phyloP scores from a whole-genome alignment of 495 filamentous ascomycete species.

The Mytilinidion resinicola region DNA sequence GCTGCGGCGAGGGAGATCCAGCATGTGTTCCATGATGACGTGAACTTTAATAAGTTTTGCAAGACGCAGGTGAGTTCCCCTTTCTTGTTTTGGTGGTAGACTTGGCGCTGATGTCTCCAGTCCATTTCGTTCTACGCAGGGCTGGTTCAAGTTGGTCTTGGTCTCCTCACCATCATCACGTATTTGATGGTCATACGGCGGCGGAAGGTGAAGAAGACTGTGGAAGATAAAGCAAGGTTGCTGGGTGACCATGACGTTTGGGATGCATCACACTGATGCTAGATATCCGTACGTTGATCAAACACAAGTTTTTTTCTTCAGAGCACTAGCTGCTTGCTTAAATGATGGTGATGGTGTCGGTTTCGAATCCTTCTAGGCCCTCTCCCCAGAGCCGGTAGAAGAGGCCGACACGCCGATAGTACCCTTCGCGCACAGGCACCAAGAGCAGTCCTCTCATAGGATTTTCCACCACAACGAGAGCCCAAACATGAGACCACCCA shows the following conservation, averaged over 20 bases:
- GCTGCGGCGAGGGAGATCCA: constrained; percentile 30
- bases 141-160: constrained; percentile 26
- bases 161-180: constrained; percentile 22
- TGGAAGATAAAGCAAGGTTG: constrained; percentile 4
- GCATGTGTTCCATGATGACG: constrained; percentile 25
- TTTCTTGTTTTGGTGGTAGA: background rate
- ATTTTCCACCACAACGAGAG: background rate
- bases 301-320: too few species aligned
- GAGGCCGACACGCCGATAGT: background rate
- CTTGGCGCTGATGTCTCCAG: constrained; percentile 14
- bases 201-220: constrained; percentile 26
- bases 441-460: background rate
- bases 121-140: constrained; percentile 28
- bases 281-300: too few species aligned
- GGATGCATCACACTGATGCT: too few species aligned
- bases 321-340: background rate
- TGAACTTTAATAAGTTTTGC: constrained; percentile 33
- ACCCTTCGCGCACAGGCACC: background rate
- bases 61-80: constrained; percentile 29
- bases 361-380: background rate
- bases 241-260: background rate
- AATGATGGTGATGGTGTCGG: background rate
- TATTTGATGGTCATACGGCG: constrained; percentile 26
- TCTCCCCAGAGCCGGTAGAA: background rate
- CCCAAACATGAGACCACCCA: background rate